Conservation (phyloP, 495 filamentous ascomycete genomes). For the Xylaria palmicola region DNA sequence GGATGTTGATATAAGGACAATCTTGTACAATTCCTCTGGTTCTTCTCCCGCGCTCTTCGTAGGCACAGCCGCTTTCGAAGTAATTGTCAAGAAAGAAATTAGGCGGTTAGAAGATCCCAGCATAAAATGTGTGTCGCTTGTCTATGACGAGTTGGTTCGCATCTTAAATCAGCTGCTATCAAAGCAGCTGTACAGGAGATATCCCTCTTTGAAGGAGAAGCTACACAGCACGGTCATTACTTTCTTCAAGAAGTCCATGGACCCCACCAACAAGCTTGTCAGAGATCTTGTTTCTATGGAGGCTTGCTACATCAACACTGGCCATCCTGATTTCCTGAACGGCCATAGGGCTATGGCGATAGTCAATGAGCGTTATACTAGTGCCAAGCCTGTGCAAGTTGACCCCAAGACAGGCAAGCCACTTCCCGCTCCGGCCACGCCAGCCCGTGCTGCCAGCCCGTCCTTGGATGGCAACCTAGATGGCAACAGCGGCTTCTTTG, state of each 20-base stretch:
- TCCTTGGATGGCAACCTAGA: slow-evolving; percentile 55
- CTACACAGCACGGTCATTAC: slow-evolving; percentile 89
- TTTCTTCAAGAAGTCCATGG: slow-evolving; percentile 98
- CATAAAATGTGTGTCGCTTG: slow-evolving; percentile 91
- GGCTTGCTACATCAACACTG: slow-evolving; percentile 96
- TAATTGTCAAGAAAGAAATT: slow-evolving; percentile 99
- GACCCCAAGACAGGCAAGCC: slow-evolving; percentile 99
- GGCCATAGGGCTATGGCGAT: slow-evolving; percentile 97
- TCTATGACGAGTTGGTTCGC: slow-evolving; percentile 96
- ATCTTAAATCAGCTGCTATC: slow-evolving; percentile 86
- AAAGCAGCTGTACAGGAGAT: slow-evolving; percentile 88
- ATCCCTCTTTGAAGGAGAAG: slow-evolving; percentile 93
- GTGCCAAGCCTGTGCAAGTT: slow-evolving; percentile 86
- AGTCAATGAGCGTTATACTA: slow-evolving; percentile 83
- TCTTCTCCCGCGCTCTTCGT: slow-evolving; percentile 97
- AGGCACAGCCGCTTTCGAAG: slow-evolving; percentile 93
- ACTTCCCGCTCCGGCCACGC: slow-evolving; percentile 62
- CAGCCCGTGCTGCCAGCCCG: slow-evolving; percentile 68
- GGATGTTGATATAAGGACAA: slow-evolving; percentile 94
- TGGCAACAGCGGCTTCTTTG: slow-evolving; percentile 79
- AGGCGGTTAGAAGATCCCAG: slow-evolving; percentile 94
- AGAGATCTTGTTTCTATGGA: slow-evolving; percentile 93
- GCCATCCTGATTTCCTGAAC: slow-evolving; percentile 96
- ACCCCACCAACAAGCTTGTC: slow-evolving; percentile 96
- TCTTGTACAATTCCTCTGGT: slow-evolving; percentile 97